Base-by-base conservation (phyloP, 805 yeast genomes). In the Candida krabiensis region DNA sequence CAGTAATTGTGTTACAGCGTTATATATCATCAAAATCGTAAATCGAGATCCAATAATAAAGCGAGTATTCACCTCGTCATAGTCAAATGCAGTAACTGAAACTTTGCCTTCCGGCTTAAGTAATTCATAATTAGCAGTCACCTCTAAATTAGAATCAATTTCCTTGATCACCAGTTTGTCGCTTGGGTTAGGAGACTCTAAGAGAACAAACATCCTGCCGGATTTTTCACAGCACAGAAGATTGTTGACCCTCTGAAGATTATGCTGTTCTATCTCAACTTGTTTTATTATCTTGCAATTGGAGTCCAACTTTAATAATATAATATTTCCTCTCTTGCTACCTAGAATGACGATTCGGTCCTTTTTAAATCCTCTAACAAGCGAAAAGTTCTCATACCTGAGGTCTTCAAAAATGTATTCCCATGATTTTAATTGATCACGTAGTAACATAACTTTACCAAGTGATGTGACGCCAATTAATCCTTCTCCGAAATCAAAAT, bases 31-130 rank as follows among this genome's bases (percentile, higher is more conserved):
- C 4, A 88, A 27, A 0, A 86, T 76, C 12, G 87, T 85, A 51
- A 73, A 78, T 44, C 96, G 66, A 3, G 93, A 84, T 0, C 93
- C 95, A 14, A 88, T 60, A 13, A 83, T 52, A 1, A 86, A 52
- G 58, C 67, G 64, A 14, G 61, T 54, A 28, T 62, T 63, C 0
- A 12, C 46, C 2, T 55, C 41, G 46, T 73, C 77, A 25, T 69
- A 60, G 17, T 62, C 68, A 19, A 82, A 53, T n/a, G 81, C 73
- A 0, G 91, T 79, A 0, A 83, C 68, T 1, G 79, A 73, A 50
- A 84, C 79, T 43, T 46, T 69, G 31, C 46, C 59, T 23, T 46
- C 48, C 19, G 57, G 70, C 46, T 46, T 63, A 18, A 2, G 19
- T 1, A 65, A 46, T 12, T 23, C 19, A 8, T 7, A 22, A 2